Conservation (phyloP, 768 basidiomycete genomes). For the Mycena floridula region DNA sequence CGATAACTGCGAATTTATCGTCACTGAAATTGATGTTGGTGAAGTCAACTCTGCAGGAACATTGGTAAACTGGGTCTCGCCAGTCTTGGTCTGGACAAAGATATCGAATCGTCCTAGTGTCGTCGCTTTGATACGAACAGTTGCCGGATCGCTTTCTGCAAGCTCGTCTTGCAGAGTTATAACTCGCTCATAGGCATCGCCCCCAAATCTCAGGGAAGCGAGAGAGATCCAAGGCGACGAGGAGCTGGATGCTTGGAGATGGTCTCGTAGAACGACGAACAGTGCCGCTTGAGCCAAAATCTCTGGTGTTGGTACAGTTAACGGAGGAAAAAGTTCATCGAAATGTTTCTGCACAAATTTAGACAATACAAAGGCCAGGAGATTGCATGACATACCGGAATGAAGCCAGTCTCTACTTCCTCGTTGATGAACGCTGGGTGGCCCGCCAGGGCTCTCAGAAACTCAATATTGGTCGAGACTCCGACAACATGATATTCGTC, state of each 20-base stretch:
- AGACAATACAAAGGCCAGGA: background rate
- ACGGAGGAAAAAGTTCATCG: conserved; percentile 70
- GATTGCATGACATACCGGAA: conserved; percentile 47
- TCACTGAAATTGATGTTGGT: conserved; percentile 46
- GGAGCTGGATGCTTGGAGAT: conserved; percentile 22
- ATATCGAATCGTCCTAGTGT: conserved; percentile 47
- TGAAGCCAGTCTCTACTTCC: conserved; percentile 91
- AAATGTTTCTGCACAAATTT: conserved; percentile 62
- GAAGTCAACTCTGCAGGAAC: conserved; percentile 54
- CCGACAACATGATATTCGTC: conserved; percentile 90
- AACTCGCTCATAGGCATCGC: conserved; percentile 57
- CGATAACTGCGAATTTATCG: conserved; percentile 41
- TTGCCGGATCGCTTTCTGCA: conserved; percentile 29
- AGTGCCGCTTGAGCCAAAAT: conserved; percentile 77
- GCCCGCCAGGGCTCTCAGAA: conserved; percentile 71
- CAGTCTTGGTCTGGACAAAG: conserved; percentile 30
- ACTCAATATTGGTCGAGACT: conserved; percentile 88
- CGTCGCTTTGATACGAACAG: conserved; percentile 32
- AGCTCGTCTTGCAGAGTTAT: conserved; percentile 57
- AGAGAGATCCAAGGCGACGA: conserved; percentile 67
- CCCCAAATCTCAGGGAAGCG: conserved; percentile 72
- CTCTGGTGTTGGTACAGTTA: conserved; percentile 50
- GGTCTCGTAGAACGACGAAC: conserved; percentile 65
- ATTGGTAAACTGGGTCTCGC: conserved; percentile 32
- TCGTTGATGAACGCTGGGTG: conserved; percentile 71